These are phyloP conservation scores for Thuidium tamariscinum DNA, from an alignment of 225 moss, liverwort and hornwort species.

Conservation along the genomic window DNA sequence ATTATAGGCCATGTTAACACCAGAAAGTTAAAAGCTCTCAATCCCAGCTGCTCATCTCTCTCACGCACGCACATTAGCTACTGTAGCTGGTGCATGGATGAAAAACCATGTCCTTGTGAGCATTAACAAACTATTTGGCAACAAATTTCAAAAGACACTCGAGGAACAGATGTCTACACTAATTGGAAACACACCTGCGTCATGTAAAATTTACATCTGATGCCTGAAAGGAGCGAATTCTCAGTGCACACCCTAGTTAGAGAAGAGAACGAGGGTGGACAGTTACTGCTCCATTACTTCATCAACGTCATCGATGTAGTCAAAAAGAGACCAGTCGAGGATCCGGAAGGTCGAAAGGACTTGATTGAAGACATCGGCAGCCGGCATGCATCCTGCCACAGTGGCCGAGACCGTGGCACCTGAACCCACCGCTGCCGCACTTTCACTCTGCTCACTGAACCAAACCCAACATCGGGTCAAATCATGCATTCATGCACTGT, in stretches of 20 bases:
- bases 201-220: not conserved
- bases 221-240: not conserved
- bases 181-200: not conserved
- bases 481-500: not conserved
- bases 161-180: not conserved
- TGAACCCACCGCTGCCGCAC: conserved; percentile 23
- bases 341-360: conserved; percentile 39
- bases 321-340: conserved; percentile 50
- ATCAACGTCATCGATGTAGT: not conserved
- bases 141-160: not conserved
- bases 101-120: not conserved
- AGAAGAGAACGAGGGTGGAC: not conserved
- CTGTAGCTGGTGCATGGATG: not conserved
- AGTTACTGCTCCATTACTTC: not conserved
- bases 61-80: not conserved
- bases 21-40: not conserved
- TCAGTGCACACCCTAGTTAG: not conserved
- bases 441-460: conserved; percentile 40
- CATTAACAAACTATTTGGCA: not conserved
- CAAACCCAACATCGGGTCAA: not conserved
- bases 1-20: not conserved
- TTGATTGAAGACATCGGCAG: conserved; percentile 35
- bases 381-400: conserved; percentile 17
- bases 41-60: not conserved
- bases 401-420: conserved; percentile 11